Evolutionary conservation across 1,284 basidiomycete species (phyloP), one percentile per base, ranked within the genome.

Genomic region (Ustilago sp.): DNA sequence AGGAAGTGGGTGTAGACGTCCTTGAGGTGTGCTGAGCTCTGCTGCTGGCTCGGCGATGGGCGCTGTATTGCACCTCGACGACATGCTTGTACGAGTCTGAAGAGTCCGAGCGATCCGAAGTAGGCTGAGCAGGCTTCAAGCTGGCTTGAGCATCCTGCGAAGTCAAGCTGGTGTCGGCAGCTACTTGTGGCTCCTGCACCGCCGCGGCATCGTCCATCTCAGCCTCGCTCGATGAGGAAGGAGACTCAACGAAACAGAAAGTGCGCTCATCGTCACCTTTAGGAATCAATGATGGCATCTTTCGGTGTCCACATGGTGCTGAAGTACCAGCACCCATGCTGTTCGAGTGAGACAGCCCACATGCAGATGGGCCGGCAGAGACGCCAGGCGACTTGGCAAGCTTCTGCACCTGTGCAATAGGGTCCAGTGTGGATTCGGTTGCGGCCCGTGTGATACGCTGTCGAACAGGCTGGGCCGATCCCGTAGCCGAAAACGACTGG

Each of bases 181-280:
- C 45, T 23, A 13, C 38, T 12, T 59, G 23, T 3, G 64, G 57
- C 32, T 68, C 62, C 32, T 68, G n/a, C 7, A 19, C 55, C 13
- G 28, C 51, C 1, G 61, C 23, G 2, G 19, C 17, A 3, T 36
- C 35, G n/a, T 68, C 63, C 19, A 57, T 43, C 3, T 66, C 67
- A 7, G 39, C 36, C 7, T 60, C 66, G 61, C 63, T 77, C 13
- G 35, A 41, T 1, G 38, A 35, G n/a, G 57, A 31, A 3, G 39
- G 23, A 15, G 57, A n/a, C 23, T 77, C 67, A 34, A 77, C 50
- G 32, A 77, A 77, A 55, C 63, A 53, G 35, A 77, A 77, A 2
- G 74, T 77, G 17, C 74, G 66, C 15, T 63, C 63, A 41, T 77
- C 74, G 38, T 53, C 63, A 3, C 59, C 69, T 35, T 72, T 72